A percentile compares a stretch with the other conserved stretches of the same genome.
Evolutionary conservation across 78 protist species (phyloP).

Genomic region (Planoprotostelium fungivorum): DNA sequence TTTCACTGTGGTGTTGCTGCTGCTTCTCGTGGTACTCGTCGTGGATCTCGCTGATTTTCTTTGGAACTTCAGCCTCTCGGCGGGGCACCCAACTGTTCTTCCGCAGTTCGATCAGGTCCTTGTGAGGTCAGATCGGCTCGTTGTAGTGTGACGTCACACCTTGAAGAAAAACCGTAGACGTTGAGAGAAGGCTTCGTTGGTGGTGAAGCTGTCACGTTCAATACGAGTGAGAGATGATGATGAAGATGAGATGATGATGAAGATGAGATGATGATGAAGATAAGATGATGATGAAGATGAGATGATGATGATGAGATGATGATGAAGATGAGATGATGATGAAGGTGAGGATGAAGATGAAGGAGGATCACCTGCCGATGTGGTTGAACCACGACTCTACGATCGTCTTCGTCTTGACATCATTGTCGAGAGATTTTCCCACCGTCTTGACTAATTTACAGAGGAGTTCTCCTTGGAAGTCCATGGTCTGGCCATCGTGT

Average conservation of each 20-base stretch:
- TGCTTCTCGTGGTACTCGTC: background rate
- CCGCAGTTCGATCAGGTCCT: background rate
- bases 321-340: background rate
- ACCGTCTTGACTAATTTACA: background rate
- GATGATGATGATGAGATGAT: background rate
- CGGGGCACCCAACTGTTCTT: background rate
- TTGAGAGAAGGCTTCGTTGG: background rate
- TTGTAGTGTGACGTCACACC: background rate
- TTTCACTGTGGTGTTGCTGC: too few species aligned
- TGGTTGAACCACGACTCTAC: background rate
- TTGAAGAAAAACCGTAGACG: background rate
- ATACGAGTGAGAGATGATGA: background rate
- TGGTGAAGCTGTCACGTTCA: background rate
- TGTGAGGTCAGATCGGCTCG: background rate
- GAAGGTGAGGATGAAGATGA: too few species aligned
- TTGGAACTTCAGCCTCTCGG: background rate
- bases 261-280: background rate
- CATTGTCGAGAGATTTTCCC: background rate
- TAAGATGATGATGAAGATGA: background rate
- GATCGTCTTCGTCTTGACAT: background rate
- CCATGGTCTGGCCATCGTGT: background rate
- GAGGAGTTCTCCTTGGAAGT: background rate
- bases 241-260: background rate
- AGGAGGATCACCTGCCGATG: background rate
- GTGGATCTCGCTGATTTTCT: background rate